phyloP scores from a whole-genome alignment of 78 protist species.

The Dictyostelium purpureum region DNA sequence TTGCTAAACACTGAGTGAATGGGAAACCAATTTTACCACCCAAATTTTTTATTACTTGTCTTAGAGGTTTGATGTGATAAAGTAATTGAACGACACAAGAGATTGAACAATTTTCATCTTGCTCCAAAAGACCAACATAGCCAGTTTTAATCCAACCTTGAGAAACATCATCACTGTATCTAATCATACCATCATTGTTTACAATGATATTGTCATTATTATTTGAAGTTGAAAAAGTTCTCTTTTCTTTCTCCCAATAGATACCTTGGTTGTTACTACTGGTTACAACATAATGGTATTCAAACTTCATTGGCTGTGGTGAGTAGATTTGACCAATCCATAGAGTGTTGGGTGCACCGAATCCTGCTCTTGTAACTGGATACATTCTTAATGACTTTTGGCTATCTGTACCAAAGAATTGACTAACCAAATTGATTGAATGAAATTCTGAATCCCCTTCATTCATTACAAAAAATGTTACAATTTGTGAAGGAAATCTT shows the following conservation, averaged over 20 bases:
- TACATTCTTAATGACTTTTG: slow-evolving; percentile 51
- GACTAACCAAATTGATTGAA: slow-evolving; percentile 27
- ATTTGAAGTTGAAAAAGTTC: slow-evolving; percentile 47
- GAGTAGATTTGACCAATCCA: slow-evolving; percentile 75
- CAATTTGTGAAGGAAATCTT: slow-evolving; percentile 41
- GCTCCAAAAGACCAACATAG: slow-evolving; percentile 42
- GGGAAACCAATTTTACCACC: slow-evolving; percentile 75
- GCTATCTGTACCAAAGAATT: slow-evolving; percentile 55
- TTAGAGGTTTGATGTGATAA: slow-evolving; percentile 31
- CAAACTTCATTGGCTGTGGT: slow-evolving; percentile 71
- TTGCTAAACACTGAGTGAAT: slow-evolving; percentile 55
- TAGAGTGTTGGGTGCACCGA: not conserved
- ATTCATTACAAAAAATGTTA: slow-evolving; percentile 49
- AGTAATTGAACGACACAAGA: slow-evolving; percentile 43
- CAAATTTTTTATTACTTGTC: slow-evolving; percentile 25
- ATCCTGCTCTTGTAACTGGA: slow-evolving; percentile 52
- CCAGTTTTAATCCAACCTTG: slow-evolving; percentile 56
- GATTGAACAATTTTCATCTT: slow-evolving; percentile 36
- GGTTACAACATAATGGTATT: slow-evolving; percentile 42
- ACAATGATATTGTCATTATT: slow-evolving; percentile 6
- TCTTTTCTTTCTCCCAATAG: slow-evolving; percentile 66
- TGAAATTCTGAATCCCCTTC: slow-evolving; percentile 60
- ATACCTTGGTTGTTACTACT: slow-evolving; percentile 58
- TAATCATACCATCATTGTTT: slow-evolving; percentile 54
- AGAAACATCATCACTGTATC: slow-evolving; percentile 41